Evolutionary conservation across 441 rosid genomes (phyloP).

Genomic region (Metrosideros polymorpha): DNA sequence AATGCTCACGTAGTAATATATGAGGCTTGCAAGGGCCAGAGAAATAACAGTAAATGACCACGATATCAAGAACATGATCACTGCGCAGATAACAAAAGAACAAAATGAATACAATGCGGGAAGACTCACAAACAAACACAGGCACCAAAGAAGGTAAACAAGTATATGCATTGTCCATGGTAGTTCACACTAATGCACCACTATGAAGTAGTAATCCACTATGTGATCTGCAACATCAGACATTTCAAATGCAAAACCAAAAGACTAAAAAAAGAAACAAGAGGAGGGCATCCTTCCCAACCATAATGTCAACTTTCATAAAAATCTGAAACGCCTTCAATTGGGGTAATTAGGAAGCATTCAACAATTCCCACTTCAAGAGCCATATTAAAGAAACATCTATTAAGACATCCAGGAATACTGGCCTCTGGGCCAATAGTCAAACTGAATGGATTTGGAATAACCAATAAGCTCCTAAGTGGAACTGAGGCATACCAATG

Average conservation of each 20-base stretch:
- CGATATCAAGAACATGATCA: constrained; percentile 99
- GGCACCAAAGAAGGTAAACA: background rate
- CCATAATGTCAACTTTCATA: background rate
- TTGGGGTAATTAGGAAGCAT: background rate
- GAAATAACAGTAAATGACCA: constrained; percentile 93
- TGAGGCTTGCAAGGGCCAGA: constrained; percentile 94
- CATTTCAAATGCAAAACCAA: background rate
- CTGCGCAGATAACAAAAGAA: constrained; percentile 30
- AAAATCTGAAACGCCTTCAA: background rate
- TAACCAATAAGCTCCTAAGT: background rate
- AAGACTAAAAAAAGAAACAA: background rate
- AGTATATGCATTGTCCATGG: background rate
- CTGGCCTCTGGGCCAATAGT: background rate
- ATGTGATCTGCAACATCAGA: background rate
- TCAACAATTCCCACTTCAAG: background rate
- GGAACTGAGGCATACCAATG: constrained; percentile 43
- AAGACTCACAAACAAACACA: background rate
- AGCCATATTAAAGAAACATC: background rate
- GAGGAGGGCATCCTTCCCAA: background rate
- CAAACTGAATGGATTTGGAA: background rate
- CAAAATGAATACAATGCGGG: background rate
- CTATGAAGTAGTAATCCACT: background rate
- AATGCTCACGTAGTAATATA: constrained; percentile 92
- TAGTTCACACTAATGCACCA: background rate
- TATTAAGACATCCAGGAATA: background rate